These are phyloP conservation scores for Cydonia oblonga DNA, from an alignment of 331 rosid genomes.

Conservation along the genomic window DNA sequence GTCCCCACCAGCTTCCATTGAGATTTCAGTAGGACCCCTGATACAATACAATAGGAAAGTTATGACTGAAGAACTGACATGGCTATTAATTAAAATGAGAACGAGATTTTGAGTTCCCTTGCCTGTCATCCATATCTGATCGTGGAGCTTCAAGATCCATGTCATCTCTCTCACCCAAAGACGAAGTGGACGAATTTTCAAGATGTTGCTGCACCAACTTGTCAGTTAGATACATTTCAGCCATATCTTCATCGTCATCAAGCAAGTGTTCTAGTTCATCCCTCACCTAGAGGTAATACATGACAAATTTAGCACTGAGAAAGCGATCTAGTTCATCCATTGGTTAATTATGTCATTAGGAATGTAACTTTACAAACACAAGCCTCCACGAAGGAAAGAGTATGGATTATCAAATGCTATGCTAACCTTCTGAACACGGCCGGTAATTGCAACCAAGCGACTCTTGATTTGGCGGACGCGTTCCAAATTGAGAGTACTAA, in stretches of 20 bases:
- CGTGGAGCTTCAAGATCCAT: slow-evolving; percentile 29
- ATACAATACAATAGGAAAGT: neutral
- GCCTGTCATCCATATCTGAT: slow-evolving; percentile 39
- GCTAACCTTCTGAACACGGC: slow-evolving; percentile 80
- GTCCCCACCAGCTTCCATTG: slow-evolving; percentile 23
- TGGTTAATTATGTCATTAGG: neutral
- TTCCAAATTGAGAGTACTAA: slow-evolving; percentile 93
- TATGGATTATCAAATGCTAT: neutral
- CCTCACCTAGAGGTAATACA: slow-evolving; percentile 39
- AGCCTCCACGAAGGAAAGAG: neutral
- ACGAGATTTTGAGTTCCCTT: neutral
- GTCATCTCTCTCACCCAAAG: slow-evolving; percentile 33
- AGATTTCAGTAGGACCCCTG: slow-evolving; percentile 30
- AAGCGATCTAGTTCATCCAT: neutral
- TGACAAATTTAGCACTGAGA: neutral
- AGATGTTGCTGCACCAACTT: slow-evolving; percentile 54
- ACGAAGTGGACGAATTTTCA: slow-evolving; percentile 50
- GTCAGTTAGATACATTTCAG: slow-evolving; percentile 89
- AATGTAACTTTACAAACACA: no score
- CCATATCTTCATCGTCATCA: slow-evolving; percentile 94
- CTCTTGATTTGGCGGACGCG: slow-evolving; percentile 96
- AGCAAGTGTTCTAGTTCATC: slow-evolving; percentile 91
- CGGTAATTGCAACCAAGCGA: slow-evolving; percentile 90
- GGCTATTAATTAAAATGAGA: neutral
- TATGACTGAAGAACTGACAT: neutral